Evolutionary conservation across 2,329 filamentous ascomycete species (phyloP).

Genomic region (Cladophialophora psammophila): DNA sequence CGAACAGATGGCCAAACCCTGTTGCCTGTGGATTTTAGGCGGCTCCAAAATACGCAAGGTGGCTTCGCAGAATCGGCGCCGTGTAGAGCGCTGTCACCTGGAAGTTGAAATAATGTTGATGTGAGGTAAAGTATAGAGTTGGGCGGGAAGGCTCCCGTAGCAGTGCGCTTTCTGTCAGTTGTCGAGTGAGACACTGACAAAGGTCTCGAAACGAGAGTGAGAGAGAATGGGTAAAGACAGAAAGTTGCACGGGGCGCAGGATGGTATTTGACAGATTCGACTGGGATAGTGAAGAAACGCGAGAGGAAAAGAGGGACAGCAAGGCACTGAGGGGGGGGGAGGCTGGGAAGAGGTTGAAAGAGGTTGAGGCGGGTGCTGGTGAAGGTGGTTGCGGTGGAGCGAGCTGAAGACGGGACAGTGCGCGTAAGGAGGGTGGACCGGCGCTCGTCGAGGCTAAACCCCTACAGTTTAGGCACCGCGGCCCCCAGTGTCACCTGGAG

Average conservation of each 20-base stretch:
- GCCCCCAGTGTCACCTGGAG: slow-evolving; percentile 5
- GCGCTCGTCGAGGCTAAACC: not conserved
- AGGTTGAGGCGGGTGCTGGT: slow-evolving; percentile 1
- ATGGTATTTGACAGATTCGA: slow-evolving; percentile 27
- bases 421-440: slow-evolving; percentile 3
- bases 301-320: not conserved
- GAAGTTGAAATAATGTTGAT: not conserved
- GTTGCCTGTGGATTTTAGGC: not conserved
- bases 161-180: not conserved
- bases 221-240: slow-evolving; percentile 3
- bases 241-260: slow-evolving; percentile 4
- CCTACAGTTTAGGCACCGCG: not conserved
- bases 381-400: not conserved
- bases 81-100: not conserved
- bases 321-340: not conserved
- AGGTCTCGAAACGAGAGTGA: not conserved
- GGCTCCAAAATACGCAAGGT: not conserved
- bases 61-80: not conserved
- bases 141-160: not conserved
- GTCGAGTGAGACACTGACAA: not conserved
- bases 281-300: not conserved
- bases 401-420: not conserved
- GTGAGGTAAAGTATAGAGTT: not conserved
- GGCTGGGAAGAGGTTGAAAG: slow-evolving; percentile 8
- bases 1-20: not conserved